phyloP scores from a whole-genome alignment of 805 yeast species.

The Metschnikowia gelsemii region DNA sequence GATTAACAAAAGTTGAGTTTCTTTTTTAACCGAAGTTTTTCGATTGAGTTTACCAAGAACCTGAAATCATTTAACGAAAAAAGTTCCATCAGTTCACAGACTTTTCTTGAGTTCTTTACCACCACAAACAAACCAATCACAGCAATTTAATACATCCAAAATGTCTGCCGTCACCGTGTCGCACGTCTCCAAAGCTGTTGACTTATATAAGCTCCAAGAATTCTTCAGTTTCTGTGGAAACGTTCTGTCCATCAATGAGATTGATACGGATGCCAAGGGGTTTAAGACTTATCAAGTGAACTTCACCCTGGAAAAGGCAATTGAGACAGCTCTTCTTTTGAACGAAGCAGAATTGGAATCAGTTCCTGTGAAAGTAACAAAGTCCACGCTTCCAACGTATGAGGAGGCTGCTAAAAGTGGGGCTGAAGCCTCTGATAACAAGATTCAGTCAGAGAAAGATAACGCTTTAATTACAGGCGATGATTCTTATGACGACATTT shows the following conservation, averaged over 20 bases:
- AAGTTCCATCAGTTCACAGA: no score
- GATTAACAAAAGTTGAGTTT: no score
- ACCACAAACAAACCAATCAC: neutral
- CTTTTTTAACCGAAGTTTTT: neutral
- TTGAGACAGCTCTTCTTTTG: conserved; percentile 66
- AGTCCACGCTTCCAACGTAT: conserved; percentile 21
- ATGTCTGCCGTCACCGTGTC: conserved; percentile 53
- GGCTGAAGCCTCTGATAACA: conserved; percentile 20
- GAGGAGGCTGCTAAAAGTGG: conserved; percentile 12
- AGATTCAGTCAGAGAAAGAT: conserved; percentile 19
- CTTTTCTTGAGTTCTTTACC: no score
- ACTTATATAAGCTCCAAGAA: conserved; percentile 53
- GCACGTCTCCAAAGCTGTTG: conserved; percentile 50
- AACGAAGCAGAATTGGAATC: conserved; percentile 75
- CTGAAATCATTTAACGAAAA: neutral
- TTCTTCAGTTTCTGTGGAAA: conserved; percentile 76
- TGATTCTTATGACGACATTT: conserved; percentile 46
- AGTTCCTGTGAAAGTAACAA: conserved; percentile 47
- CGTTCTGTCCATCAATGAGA: conserved; percentile 35
- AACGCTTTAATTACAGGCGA: conserved; percentile 29
- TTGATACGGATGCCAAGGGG: conserved; percentile 29
- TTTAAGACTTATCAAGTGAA: conserved; percentile 46
- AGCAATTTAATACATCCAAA: neutral
- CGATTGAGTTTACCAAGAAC: neutral
- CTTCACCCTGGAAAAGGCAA: conserved; percentile 60